phyloP scores from a whole-genome alignment of 805 yeast genomes.

The Monosporozyma servazzii region DNA sequence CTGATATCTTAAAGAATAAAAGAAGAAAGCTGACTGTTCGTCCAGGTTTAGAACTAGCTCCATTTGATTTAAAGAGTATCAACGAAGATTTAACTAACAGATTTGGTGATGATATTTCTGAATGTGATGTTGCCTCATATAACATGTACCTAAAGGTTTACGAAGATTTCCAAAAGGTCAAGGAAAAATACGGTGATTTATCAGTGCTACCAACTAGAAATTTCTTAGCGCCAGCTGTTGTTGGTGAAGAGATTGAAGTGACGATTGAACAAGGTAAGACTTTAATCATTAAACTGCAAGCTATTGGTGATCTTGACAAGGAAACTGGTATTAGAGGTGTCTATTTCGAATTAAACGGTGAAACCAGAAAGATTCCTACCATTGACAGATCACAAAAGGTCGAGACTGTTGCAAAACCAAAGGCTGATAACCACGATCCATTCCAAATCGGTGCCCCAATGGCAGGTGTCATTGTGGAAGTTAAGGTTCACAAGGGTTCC shows the following conservation, averaged over 20 bases:
- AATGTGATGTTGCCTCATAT: conserved; percentile 87
- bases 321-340: conserved; percentile 92
- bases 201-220: conserved; percentile 88
- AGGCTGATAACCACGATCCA: conserved; percentile 81
- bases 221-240: conserved; percentile 78
- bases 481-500: conserved; percentile 78
- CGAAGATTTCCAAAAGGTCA: conserved; percentile 70
- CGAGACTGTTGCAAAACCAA: conserved; percentile 77
- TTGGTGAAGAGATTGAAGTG: conserved; percentile 82
- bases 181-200: conserved; percentile 80
- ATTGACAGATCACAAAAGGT: conserved; percentile 82
- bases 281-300: conserved; percentile 81
- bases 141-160: conserved; percentile 97
- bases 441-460: conserved; percentile 96
- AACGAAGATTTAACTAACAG: conserved; percentile 65
- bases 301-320: conserved; percentile 78
- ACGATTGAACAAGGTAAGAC: conserved; percentile 93
- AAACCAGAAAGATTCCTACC: conserved; percentile 88
- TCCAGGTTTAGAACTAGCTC: conserved; percentile 86
- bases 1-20: conserved; percentile 83
- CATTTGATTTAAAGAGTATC: conserved; percentile 67
- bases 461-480: conserved; percentile 97
- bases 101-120: conserved; percentile 69
- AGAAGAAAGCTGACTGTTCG: conserved; percentile 81
- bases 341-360: conserved; percentile 97